Conservation (phyloP, 2,329 filamentous ascomycete species). For the Knoxdaviesia proteae region DNA sequence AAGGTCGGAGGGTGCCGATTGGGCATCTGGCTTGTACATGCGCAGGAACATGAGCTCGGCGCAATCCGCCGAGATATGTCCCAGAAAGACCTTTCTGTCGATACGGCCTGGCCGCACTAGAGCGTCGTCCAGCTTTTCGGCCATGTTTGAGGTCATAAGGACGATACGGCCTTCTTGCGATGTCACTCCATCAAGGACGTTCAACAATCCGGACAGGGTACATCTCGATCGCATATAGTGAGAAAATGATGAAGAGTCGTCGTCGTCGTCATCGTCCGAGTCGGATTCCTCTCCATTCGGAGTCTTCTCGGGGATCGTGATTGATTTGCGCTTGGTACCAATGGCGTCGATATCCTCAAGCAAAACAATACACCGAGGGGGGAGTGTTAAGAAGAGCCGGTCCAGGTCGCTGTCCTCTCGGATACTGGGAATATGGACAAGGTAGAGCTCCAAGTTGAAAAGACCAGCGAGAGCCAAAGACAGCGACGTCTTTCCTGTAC, state of each 20-base stretch:
- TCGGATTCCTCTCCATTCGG: constrained; percentile 3
- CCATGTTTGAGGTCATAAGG: constrained; percentile 67
- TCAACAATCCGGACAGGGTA: constrained; percentile 58
- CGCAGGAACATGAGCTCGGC: constrained; percentile 36
- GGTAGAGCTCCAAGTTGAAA: constrained; percentile 46
- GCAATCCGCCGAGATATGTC: constrained; percentile 30
- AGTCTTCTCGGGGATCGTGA: constrained; percentile 2
- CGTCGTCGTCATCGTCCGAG: constrained; percentile 10
- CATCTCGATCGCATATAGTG: neutral
- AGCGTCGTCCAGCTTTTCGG: constrained; percentile 51
- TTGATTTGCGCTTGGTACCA: constrained; percentile 6
- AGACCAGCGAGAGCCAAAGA: constrained; percentile 44
- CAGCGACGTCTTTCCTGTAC: constrained; percentile 52
- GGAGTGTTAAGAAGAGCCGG: constrained; percentile 19
- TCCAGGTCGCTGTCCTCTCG: constrained; percentile 45
- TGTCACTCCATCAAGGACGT: constrained; percentile 66
- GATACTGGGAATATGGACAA: constrained; percentile 29
- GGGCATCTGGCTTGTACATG: constrained; percentile 23
- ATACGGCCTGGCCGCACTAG: constrained; percentile 55
- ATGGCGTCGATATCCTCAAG: constrained; percentile 11
- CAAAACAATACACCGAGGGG: constrained; percentile 8
- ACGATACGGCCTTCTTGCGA: constrained; percentile 60
- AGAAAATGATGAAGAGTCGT: constrained; percentile 1
- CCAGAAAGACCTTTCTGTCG: constrained; percentile 47
- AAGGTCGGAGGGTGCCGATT: constrained; percentile 9